These are phyloP conservation scores for Solanum pinnatisectum DNA, from an alignment of 257 asterid genomes.

Conservation along the genomic window DNA sequence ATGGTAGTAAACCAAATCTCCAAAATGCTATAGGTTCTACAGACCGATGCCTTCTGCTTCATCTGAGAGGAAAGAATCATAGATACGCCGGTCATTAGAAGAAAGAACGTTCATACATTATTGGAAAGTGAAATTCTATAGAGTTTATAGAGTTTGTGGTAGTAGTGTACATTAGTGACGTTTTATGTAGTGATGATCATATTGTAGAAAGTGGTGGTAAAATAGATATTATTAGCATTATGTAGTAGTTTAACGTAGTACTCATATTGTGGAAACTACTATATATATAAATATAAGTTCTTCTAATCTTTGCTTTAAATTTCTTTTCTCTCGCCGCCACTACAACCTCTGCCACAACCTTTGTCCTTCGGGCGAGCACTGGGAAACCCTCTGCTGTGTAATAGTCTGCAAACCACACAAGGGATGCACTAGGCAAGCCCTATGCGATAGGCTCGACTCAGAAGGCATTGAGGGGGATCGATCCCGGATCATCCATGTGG, in stretches of 20 bases:
- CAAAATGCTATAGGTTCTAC: background rate
- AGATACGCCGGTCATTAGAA: background rate
- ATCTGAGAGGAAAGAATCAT: background rate
- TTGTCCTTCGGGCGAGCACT: background rate
- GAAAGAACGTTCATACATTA: slow-evolving; percentile 8
- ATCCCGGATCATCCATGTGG: too few species aligned
- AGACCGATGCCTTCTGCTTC: background rate
- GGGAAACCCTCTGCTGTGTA: too few species aligned
- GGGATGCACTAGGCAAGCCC: background rate
- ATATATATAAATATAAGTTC: too few species aligned
- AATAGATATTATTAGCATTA: background rate
- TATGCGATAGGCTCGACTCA: background rate
- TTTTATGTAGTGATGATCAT: background rate
- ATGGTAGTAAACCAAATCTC: slow-evolving; percentile 23
- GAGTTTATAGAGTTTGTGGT: background rate
- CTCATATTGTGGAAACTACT: background rate
- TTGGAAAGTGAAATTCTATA: slow-evolving; percentile 21
- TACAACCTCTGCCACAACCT: too few species aligned
- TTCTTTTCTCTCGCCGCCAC: too few species aligned
- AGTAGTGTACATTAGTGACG: background rate
- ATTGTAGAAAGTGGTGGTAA: background rate
- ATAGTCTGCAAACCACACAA: too few species aligned
- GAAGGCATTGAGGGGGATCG: background rate
- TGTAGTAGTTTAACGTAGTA: background rate
- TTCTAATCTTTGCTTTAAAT: background rate